Percentiles rank a stretch among this genome's conserved stretches.
Evolutionary conservation across 2,329 filamentous ascomycete species (phyloP).

Genomic region (Penicillium sp.): DNA sequence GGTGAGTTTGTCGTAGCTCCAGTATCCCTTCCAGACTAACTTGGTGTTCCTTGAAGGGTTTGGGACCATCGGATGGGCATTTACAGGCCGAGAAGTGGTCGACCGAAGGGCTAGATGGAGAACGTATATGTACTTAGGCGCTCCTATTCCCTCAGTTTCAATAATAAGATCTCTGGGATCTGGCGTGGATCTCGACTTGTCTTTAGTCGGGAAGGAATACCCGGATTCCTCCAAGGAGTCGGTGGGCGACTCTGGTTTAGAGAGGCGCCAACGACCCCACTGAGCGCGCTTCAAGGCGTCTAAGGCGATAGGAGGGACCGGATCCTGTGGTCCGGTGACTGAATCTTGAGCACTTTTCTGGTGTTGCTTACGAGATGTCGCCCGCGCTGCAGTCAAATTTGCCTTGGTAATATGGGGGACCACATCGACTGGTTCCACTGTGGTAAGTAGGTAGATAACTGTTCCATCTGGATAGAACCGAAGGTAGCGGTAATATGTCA

Average conservation of each 20-base stretch:
- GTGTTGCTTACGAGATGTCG: constrained; percentile 37
- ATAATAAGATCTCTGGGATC: constrained; percentile 69
- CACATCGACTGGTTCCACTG: constrained; percentile 80
- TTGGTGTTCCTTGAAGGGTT: constrained; percentile 77
- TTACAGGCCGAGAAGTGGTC: constrained; percentile 56
- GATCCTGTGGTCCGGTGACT: constrained; percentile 40
- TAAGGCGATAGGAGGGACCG: constrained; percentile 45
- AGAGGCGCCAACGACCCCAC: constrained; percentile 69
- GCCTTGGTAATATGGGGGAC: constrained; percentile 81
- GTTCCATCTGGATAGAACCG: constrained; percentile 93
- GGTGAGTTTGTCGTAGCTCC: constrained; percentile 86
- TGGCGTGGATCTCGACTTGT: constrained; percentile 21
- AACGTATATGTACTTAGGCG: constrained; percentile 78
- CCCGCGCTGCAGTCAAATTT: constrained; percentile 56
- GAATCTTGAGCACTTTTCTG: constrained; percentile 48
- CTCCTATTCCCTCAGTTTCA: constrained; percentile 79
- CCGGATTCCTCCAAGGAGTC: constrained; percentile 25
- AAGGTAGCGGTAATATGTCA: constrained; percentile 97
- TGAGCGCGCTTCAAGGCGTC: constrained; percentile 72
- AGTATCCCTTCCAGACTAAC: constrained; percentile 85
- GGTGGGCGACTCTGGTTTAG: constrained; percentile 50
- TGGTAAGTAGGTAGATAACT: constrained; percentile 79
- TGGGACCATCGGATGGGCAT: constrained; percentile 31
- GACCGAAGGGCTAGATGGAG: constrained; percentile 75
- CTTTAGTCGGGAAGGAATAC: constrained; percentile 25